Conservation (phyloP, 2,329 filamentous ascomycete genomes). For the Phialophora tarda region DNA sequence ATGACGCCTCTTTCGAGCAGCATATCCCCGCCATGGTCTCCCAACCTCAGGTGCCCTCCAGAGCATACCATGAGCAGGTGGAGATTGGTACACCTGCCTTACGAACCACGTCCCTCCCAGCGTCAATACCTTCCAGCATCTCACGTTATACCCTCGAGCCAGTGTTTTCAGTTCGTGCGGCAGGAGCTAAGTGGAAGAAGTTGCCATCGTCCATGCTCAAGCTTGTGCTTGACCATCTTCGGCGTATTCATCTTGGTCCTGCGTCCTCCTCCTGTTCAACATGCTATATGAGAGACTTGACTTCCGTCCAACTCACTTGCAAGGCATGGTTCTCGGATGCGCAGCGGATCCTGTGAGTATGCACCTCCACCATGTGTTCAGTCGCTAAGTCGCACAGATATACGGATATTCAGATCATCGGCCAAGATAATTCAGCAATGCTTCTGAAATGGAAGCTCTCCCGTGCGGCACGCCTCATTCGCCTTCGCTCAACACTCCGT, state of each 20-base stretch:
- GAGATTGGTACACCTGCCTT: slow-evolving; percentile 2
- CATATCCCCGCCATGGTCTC: not conserved
- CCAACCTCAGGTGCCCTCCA: not conserved
- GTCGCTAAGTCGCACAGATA: slow-evolving; percentile 49
- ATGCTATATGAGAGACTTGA: slow-evolving; percentile 62
- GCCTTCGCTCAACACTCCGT: slow-evolving; percentile 61
- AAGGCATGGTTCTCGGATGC: slow-evolving; percentile 63
- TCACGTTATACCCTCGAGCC: slow-evolving; percentile 4
- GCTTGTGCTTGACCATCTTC: slow-evolving; percentile 59
- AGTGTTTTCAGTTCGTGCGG: not conserved
- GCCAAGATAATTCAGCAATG: slow-evolving; percentile 53
- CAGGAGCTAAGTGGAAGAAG: slow-evolving; percentile 42
- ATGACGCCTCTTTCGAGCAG: not conserved
- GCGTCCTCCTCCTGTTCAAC: slow-evolving; percentile 55
- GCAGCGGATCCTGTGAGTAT: slow-evolving; percentile 56
- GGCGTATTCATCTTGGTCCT: slow-evolving; percentile 51
- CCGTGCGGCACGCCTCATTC: slow-evolving; percentile 57
- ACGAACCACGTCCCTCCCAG: slow-evolving; percentile 20
- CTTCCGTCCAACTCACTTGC: slow-evolving; percentile 59
- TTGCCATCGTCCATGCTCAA: slow-evolving; percentile 62
- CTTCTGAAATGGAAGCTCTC: slow-evolving; percentile 57
- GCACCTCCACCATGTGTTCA: not conserved
- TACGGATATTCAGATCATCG: slow-evolving; percentile 55
- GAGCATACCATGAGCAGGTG: slow-evolving; percentile 6
- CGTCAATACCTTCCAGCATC: not conserved